Conservation (phyloP, 495 filamentous ascomycete species). For the Poronia punctata region DNA sequence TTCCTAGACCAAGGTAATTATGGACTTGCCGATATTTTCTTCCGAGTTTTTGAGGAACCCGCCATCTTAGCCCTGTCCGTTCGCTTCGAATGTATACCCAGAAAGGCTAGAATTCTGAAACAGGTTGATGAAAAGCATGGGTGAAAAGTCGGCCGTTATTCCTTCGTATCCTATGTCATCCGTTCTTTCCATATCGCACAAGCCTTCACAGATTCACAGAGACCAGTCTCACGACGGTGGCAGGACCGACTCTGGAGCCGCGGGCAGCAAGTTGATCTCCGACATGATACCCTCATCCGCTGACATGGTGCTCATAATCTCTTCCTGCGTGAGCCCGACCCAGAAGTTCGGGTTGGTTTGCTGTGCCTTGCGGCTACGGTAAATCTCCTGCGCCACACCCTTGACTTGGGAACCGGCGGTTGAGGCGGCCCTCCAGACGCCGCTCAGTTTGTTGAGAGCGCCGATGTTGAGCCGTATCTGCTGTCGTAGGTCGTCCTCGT, state of each 20-base stretch:
- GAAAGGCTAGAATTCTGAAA: no score
- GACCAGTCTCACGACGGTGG: conserved; percentile 6
- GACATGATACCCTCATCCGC: conserved; percentile 50
- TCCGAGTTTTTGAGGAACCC: no score
- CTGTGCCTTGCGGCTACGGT: conserved; percentile 48
- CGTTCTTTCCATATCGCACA: conserved; percentile 7
- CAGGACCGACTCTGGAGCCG: conserved; percentile 12
- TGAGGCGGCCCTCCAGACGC: conserved; percentile 71
- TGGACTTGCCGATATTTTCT: no score
- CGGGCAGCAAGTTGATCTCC: conserved; percentile 36
- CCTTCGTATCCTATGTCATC: no score
- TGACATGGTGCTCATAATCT: conserved; percentile 47
- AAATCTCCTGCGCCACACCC: conserved; percentile 61
- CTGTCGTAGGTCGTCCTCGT: conserved; percentile 69
- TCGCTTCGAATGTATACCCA: no score
- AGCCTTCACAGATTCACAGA: neutral
- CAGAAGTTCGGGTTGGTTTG: conserved; percentile 45
- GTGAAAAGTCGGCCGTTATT: no score
- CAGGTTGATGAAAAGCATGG: no score
- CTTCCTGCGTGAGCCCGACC: conserved; percentile 45
- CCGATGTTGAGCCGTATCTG: conserved; percentile 76
- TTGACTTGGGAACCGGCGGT: conserved; percentile 68
- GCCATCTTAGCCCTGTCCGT: no score
- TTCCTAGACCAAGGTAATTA: no score
- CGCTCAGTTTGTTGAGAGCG: conserved; percentile 64